Base-by-base conservation (phyloP, 2,329 filamentous ascomycete species). In the Keithomyces neogunnii region DNA sequence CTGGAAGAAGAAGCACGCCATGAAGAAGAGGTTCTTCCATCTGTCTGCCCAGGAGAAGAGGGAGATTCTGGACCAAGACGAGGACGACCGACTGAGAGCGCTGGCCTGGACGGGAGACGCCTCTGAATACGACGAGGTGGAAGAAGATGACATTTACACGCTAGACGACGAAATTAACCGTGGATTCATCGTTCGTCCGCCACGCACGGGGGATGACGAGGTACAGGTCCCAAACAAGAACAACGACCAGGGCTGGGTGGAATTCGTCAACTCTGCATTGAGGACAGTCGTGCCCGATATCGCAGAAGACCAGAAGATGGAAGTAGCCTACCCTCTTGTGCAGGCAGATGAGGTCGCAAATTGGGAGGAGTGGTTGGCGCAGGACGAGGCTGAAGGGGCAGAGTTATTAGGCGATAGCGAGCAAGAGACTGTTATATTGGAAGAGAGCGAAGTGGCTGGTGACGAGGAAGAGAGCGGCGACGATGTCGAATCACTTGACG, bases 1-100 rank as follows among this genome's bases (percentile, higher is more conserved):
- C 59, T 77, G 74, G 74, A 65, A 66, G 58, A 65, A 60, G 33
- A 70, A 69, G 57, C 73, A 77, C 50, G 67, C 66, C 33, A 62
- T 69, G 54, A 77, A 77, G 63, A 70, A 69, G 50, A 65, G 65
- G 3, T 78, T 72, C 69, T 45, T 57, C 31, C 55, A 59, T 3
- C 67, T 78, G 38, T 62, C 63, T 0, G 51, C 59, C 1, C 61
- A 65, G 38, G 61, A 74, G 56, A 68, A 66, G 57, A 55, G 64
- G 31, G 63, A 66, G 9, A 69, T 78, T 44, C 59, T 60, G n/a
- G 62, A 62, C 1, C 62, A 66, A 3, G 67, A 69, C 49, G 60
- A 66, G 29, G 65, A 69, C 45, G 64, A 69, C 31, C 58, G 58
- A 2, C 62, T 71, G 7, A 62, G 66, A 4, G 62, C 63, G 30